Base-by-base conservation (phyloP, 805 yeast species). In the Barnettozyma pratensis region DNA sequence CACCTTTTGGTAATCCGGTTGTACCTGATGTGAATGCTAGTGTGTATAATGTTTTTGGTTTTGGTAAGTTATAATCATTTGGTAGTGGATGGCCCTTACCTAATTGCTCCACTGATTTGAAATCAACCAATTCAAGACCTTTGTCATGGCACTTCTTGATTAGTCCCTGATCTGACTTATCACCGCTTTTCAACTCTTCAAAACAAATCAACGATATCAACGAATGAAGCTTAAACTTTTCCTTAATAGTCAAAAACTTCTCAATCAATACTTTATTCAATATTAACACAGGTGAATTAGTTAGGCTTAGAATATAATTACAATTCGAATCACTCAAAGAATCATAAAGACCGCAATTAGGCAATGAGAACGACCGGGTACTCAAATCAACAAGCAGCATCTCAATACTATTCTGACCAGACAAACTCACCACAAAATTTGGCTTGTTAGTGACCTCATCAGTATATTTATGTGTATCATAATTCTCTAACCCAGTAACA, bases 1-100 rank as follows among this genome's bases (percentile, higher is more conserved):
- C 89, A 54, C 90, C 89, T 67, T 85, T 85, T 46, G 90, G 86
- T 34, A 80, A 72, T 39, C 90, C 89, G 9, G 85, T 79, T 25
- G 87, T 80, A 41, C 87, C 86, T 0, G 83, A 78, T 25, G 85
- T 83, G 65, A 81, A 83, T 61, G 81, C 80, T 47, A 83, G 75
- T 44, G 88, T 79, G 52, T 79, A 76, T 28, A 74, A 53, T 49
- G 74, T 76, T 5, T 75, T 71, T 46, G 74, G 65, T 52, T 57
- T 63, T 51, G 85, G 81, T 10, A 62, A 59, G 47, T 61, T 60
- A 34, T 58, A 52, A 7, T 59, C 57, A 26, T 65, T 56, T 28
- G 60, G 50, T 10, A 52, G 27, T 41, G 40, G 43, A 40, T 74
- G 63, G 48, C 67, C 56, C 49, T 50, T 56, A 35, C 68, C 72